Conservation (phyloP, 139 green algal species). For the Yamagishiella unicocca region DNA sequence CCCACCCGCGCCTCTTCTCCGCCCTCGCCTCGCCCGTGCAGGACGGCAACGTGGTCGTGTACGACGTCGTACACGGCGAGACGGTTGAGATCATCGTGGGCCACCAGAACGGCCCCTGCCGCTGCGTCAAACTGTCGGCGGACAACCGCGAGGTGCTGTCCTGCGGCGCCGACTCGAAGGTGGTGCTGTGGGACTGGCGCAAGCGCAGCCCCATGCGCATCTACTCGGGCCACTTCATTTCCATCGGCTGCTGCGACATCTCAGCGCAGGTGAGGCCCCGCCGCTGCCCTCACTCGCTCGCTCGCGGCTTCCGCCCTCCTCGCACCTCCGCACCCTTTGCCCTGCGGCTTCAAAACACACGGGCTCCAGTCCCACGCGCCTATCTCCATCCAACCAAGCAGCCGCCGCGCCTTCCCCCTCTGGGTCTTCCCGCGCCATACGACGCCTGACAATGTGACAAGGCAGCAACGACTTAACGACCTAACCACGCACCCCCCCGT, state of each 20-base stretch:
- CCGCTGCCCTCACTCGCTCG: background rate
- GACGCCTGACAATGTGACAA: too few relatives aligned
- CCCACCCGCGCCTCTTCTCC: background rate
- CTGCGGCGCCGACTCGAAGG: conserved; percentile 61
- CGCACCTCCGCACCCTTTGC: too few relatives aligned
- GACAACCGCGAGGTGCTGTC: conserved; percentile 65
- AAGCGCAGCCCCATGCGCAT: conserved; percentile 50
- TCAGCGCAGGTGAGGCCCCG: background rate
- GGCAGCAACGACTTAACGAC: too few relatives aligned
- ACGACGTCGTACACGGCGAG: conserved; percentile 64
- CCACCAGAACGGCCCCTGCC: conserved; percentile 66
- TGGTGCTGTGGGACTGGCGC: conserved; percentile 68
- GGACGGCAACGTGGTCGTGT: conserved; percentile 64
- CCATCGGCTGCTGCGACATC: conserved; percentile 60
- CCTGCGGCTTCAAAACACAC: too few relatives aligned
- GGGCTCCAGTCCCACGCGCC: too few relatives aligned
- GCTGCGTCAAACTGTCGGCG: conserved; percentile 57
- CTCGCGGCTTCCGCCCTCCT: background rate
- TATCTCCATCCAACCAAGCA: too few relatives aligned
- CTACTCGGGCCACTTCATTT: conserved; percentile 69
- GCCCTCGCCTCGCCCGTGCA: background rate
- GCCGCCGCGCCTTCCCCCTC: too few relatives aligned
- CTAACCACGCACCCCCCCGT: too few relatives aligned
- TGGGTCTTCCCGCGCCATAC: too few relatives aligned
- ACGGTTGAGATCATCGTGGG: conserved; percentile 60